phyloP scores from a whole-genome alignment of 106 monocot genomes.

The Platanthera zijinensis region DNA sequence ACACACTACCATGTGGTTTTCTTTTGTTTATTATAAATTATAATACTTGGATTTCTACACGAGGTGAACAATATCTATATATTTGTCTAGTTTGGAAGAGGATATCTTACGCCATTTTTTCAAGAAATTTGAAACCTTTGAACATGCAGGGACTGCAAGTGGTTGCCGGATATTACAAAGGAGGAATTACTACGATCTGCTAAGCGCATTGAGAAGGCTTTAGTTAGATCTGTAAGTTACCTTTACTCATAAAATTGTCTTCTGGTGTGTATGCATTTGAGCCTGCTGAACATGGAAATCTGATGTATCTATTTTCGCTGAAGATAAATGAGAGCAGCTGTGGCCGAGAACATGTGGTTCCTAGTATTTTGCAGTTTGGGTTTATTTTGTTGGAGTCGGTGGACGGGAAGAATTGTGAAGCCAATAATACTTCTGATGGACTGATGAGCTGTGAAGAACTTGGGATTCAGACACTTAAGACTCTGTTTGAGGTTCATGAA shows the following conservation, averaged over 20 bases:
- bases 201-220: constrained; percentile 48
- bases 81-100: not conserved
- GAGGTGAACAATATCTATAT: not conserved
- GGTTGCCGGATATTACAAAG: constrained; percentile 59
- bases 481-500: constrained; percentile 73
- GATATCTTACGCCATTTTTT: not conserved
- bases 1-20: not conserved
- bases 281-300: not conserved
- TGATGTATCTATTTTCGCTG: not conserved
- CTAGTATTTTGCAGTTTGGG: constrained; percentile 73
- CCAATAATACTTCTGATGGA: constrained; percentile 16
- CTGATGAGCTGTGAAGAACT: constrained; percentile 61
- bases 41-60: not conserved
- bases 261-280: not conserved
- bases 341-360: constrained; percentile 75
- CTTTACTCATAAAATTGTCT: not conserved
- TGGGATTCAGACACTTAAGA: constrained; percentile 54
- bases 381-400: constrained; percentile 63
- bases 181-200: constrained; percentile 48
- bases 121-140: not conserved
- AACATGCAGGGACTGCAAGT: constrained; percentile 67
- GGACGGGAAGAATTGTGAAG: constrained; percentile 22
- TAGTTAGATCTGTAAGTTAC: constrained; percentile 62
- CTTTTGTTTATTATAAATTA: not conserved
- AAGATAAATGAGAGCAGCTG: constrained; percentile 65